phyloP scores from a whole-genome alignment of 306 rosid genomes.

The Trifolium fragiferum region DNA sequence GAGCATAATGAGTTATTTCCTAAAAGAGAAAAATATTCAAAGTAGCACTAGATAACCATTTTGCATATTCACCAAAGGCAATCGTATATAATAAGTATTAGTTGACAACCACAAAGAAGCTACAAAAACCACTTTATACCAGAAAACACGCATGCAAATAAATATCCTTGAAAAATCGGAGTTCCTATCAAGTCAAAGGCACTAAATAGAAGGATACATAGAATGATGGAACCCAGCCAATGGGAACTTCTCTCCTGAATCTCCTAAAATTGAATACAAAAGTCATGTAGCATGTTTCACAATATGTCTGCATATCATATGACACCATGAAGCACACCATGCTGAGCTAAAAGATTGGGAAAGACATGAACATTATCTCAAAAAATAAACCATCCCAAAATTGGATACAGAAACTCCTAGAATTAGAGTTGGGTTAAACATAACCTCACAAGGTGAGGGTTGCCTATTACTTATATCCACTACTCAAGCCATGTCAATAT shows the following conservation, averaged over 20 bases:
- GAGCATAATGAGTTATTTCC: background rate
- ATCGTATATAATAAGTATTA: background rate
- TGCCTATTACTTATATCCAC: background rate
- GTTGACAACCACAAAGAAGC: background rate
- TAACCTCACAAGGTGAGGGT: background rate
- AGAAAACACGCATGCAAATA: background rate
- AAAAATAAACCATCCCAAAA: background rate
- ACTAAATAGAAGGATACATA: background rate
- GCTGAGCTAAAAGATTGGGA: background rate
- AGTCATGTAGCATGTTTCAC: background rate
- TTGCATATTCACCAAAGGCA: background rate
- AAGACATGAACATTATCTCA: background rate
- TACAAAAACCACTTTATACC: background rate
- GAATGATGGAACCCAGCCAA: background rate
- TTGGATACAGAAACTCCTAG: background rate
- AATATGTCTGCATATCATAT: background rate
- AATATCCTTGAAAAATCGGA: background rate
- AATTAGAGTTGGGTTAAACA: background rate
- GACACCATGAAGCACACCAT: background rate
- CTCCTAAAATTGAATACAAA: background rate
- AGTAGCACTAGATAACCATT: background rate
- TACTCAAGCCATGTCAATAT: background rate
- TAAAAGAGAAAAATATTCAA: background rate
- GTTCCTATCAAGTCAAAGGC: background rate
- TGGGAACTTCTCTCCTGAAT: conserved; percentile 1